Conservation (phyloP, 352 stramenopile genomes). For the Hyaloperonospora brassicae region DNA sequence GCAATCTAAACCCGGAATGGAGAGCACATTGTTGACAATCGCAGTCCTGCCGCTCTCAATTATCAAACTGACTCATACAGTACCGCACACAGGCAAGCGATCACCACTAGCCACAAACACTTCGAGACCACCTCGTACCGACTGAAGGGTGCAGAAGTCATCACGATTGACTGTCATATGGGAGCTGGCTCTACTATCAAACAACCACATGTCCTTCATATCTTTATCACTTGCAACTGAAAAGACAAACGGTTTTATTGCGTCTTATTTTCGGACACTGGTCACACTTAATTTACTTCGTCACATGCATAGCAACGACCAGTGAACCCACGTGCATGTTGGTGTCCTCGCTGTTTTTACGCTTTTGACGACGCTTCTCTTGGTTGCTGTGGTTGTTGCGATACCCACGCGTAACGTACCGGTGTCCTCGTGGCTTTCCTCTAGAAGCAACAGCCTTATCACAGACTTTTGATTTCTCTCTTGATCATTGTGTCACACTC, state of each 20-base stretch:
- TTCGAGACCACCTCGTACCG: not conserved
- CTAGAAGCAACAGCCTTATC: conserved; percentile 2
- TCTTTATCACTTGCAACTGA: not conserved
- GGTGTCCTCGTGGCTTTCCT: not conserved
- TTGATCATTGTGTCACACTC: conserved; percentile 11
- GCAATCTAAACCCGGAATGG: not conserved
- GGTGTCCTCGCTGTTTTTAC: not conserved
- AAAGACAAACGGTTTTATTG: not conserved
- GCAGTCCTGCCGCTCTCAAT: not conserved
- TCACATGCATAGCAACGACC: conserved; percentile 2
- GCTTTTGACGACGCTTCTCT: not conserved
- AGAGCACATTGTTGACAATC: conserved; percentile 1
- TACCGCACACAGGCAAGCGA: not conserved
- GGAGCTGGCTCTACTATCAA: conserved; percentile 5
- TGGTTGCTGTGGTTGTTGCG: not conserved
- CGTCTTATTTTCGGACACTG: not conserved
- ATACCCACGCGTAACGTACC: not conserved
- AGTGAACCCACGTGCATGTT: not conserved
- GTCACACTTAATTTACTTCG: not conserved
- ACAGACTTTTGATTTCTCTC: conserved; percentile 7
- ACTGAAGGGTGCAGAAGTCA: not conserved
- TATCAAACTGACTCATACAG: not conserved
- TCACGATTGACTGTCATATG: conserved; percentile 2
- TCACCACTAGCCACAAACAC: conserved; percentile 1
- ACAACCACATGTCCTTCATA: conserved; percentile 1